Conservation (phyloP, 1,284 basidiomycete genomes). For the Leccinum variabile region DNA sequence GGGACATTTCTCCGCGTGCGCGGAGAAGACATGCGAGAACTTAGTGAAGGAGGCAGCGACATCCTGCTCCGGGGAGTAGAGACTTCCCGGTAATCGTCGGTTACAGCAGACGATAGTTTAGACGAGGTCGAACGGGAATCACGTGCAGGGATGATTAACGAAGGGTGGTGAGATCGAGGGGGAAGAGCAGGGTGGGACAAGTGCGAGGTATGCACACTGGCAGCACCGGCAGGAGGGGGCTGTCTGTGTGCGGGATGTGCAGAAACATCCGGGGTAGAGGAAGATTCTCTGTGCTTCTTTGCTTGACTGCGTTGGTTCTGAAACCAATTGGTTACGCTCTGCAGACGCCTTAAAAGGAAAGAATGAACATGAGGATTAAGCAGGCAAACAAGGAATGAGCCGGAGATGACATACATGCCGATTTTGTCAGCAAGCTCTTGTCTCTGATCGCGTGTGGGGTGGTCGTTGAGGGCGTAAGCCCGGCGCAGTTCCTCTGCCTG, state of each 20-base stretch:
- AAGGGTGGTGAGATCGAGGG: conserved; percentile 44
- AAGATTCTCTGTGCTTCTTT: conserved; percentile 55
- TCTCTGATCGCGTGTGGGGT: conserved; percentile 65
- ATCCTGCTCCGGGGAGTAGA: conserved; percentile 27
- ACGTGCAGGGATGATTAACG: conserved; percentile 27
- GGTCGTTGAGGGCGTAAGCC: conserved; percentile 58
- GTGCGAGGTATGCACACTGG: conserved; percentile 14
- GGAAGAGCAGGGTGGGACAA: conserved; percentile 38
- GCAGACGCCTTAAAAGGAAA: conserved; percentile 55
- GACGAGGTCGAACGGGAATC: conserved; percentile 19
- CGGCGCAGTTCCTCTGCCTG: conserved; percentile 68
- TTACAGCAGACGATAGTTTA: conserved; percentile 33
- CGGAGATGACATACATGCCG: conserved; percentile 59
- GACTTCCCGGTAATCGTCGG: conserved; percentile 32
- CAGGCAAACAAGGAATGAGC: conserved; percentile 12
- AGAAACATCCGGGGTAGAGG: conserved; percentile 31
- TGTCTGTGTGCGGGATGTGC: conserved; percentile 25
- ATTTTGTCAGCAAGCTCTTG: conserved; percentile 62
- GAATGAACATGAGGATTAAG: conserved; percentile 16
- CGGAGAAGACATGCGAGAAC: conserved; percentile 34
- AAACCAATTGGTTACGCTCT: conserved; percentile 81
- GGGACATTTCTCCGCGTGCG: conserved; percentile 44
- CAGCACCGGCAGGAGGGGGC: conserved; percentile 13
- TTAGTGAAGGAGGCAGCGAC: conserved; percentile 34
- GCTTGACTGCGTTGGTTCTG: conserved; percentile 77